These are phyloP conservation scores for Aspergillus sparsus DNA, from an alignment of 495 filamentous ascomycete species.

Conservation along the genomic window DNA sequence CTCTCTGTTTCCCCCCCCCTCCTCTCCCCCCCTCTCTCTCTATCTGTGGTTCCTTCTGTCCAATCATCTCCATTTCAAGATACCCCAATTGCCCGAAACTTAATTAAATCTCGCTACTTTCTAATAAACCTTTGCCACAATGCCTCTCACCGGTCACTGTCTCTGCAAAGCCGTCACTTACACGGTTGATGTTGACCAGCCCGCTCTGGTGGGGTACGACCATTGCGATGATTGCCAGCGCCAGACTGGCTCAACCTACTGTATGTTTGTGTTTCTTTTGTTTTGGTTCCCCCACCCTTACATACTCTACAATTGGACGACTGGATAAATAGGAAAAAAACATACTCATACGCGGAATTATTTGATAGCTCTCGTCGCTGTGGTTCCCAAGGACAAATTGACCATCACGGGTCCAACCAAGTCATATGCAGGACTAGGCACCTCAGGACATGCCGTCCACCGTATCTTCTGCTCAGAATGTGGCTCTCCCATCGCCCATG, in stretches of 20 bases:
- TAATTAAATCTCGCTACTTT: slow-evolving; percentile 39
- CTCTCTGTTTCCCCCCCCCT: slow-evolving; percentile 8
- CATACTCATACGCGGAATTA: too few species aligned
- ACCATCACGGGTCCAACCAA: slow-evolving; percentile 63
- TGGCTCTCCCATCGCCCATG: slow-evolving; percentile 69
- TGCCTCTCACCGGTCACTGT: slow-evolving; percentile 69
- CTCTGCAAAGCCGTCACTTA: slow-evolving; percentile 70
- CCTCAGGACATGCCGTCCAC: slow-evolving; percentile 60
- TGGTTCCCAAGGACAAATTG: slow-evolving; percentile 64
- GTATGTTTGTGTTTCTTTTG: slow-evolving; percentile 35
- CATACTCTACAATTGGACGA: too few species aligned
- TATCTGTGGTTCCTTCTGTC: background rate
- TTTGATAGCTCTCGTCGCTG: slow-evolving; percentile 59
- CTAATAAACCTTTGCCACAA: slow-evolving; percentile 53
- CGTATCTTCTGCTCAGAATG: slow-evolving; percentile 70
- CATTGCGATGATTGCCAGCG: slow-evolving; percentile 75
- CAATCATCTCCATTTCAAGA: background rate
- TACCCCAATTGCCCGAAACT: background rate
- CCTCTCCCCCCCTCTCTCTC: slow-evolving; percentile 3
- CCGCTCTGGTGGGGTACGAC: slow-evolving; percentile 61
- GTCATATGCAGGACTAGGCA: slow-evolving; percentile 56
- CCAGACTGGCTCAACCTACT: slow-evolving; percentile 68
- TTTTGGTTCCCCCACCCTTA: background rate
- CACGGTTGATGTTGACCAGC: slow-evolving; percentile 55
- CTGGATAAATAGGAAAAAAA: too few species aligned